Conservation (phyloP, 805 yeast genomes). For the Naumovozyma baii region DNA sequence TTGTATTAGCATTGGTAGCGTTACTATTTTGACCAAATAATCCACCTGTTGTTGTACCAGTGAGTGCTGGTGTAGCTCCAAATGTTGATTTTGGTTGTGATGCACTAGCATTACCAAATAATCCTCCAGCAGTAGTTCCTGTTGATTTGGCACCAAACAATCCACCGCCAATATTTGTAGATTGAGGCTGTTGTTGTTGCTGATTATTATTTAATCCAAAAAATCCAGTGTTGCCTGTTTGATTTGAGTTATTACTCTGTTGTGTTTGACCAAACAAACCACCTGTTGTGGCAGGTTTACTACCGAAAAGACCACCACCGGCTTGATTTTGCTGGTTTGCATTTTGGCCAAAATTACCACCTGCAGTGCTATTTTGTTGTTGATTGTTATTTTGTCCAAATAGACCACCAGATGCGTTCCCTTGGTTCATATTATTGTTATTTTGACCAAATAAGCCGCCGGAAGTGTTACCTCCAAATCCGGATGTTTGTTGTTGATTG, state of each 20-base stretch:
- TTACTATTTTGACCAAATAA: conserved; percentile 33
- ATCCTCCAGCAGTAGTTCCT: conserved; percentile 7
- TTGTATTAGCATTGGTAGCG: conserved; percentile 6
- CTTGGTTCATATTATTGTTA: conserved; percentile 15
- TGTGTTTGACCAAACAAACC: conserved; percentile 22
- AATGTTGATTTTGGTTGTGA: conserved; percentile 2
- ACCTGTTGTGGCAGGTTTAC: neutral
- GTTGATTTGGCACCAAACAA: conserved; percentile 17
- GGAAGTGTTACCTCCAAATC: conserved; percentile 18
- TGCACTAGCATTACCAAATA: conserved; percentile 11
- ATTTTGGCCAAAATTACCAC: conserved; percentile 27
- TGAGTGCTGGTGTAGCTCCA: conserved; percentile 5
- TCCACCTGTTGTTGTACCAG: conserved; percentile 20
- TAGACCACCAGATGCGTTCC: conserved; percentile 20
- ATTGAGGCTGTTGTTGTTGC: conserved; percentile 2
- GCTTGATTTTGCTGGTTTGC: conserved; percentile 11
- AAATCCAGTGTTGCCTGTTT: conserved; percentile 16
- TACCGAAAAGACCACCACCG: conserved; percentile 17
- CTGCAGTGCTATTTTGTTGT: conserved; percentile 2
- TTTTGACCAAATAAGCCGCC: conserved; percentile 31
- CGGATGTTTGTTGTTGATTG: conserved; percentile 9
- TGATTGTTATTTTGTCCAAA: conserved; percentile 20
- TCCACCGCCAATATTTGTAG: conserved; percentile 24
- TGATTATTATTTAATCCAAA: conserved; percentile 22
- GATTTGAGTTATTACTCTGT: conserved; percentile 19